A percentile compares a stretch with the other conserved stretches of the same genome.
Evolutionary conservation across 106 monocot species (phyloP).

Genomic region (Apostasia shenzhenica): DNA sequence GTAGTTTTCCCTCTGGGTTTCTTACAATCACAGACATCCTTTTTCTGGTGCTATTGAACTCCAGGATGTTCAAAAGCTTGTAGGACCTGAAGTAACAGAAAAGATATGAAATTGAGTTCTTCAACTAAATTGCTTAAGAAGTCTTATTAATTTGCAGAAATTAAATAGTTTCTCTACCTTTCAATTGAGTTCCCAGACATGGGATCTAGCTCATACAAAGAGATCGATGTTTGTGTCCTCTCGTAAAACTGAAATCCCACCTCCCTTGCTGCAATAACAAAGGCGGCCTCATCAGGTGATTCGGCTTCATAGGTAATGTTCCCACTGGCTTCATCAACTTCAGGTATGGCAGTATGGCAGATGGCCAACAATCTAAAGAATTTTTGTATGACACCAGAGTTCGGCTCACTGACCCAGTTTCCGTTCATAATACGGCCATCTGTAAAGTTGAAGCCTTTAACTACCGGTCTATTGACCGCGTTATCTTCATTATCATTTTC

Average conservation of each 20-base stretch:
- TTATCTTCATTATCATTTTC: conserved; percentile 15
- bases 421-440: conserved; percentile 67
- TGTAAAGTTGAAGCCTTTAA: conserved; percentile 89
- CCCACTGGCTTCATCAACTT: conserved; percentile 45
- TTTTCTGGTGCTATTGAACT: conserved; percentile 79
- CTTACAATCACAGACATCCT: conserved; percentile 89
- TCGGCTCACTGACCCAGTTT: conserved; percentile 63
- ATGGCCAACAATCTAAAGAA: conserved; percentile 67
- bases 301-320: conserved; percentile 83
- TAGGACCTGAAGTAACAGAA: conserved; percentile 48
- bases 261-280: conserved; percentile 86
- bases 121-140: not conserved
- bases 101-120: not conserved
- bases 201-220: conserved; percentile 66
- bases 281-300: conserved; percentile 92
- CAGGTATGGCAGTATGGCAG: conserved; percentile 88
- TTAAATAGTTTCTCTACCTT: conserved; percentile 31
- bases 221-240: conserved; percentile 65
- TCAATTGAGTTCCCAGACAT: conserved; percentile 25
- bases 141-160: not conserved
- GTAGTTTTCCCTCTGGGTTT: conserved; percentile 53
- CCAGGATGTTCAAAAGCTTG: conserved; percentile 75
- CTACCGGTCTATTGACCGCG: conserved; percentile 3
- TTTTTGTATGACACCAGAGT: conserved; percentile 41
- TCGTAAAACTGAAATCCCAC: conserved; percentile 87